Base-by-base conservation (phyloP, 2,329 filamentous ascomycete species). In the Arachnomyces sp. region DNA sequence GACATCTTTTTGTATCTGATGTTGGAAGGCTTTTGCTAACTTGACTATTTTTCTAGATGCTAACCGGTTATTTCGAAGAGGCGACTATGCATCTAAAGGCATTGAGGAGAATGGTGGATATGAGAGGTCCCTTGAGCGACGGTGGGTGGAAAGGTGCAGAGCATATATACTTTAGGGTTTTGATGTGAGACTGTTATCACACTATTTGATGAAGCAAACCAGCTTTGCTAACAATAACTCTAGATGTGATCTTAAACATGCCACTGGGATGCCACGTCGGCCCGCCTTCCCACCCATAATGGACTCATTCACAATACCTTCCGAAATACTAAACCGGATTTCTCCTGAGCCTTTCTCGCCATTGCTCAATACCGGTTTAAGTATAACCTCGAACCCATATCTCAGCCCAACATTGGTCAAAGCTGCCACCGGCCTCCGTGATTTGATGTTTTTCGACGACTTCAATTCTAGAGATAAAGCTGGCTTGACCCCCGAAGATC, bases 61-160 rank as follows among this genome's bases (percentile, higher is more conserved):
- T 64, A 14, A 51, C 61, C 34, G 63, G 61, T 7, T 48, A 60
- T 28, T 65, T 65, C 38, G 53, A 56, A 30, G 62, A 66, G 48
- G 59, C 59, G 12, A 53, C 52, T 30, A 57, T 66, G 15, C 65
- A 68, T 44, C 49, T 66, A 7, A 49, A 51, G 25, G 62, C 62
- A 3, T 50, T 67, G 8, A 57, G 55, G 40, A 52, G 50, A 8
- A 61, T 66, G 56, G 59, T 66, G 9, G 56, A 60, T 3, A 44
- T 60, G n/a, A 56, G 61, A 4, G 61, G 62, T 21, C 21, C 21
- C 5, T 25, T 25, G 21, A 25, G 5, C 21, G 21, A 25, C 9
- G 49, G 47, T 25, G 21, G 21, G 21, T 25, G 21, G 21, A 25
- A 25, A 25, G 9, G 9, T 25, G 5, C 21, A 25, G 21, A 25